These are phyloP conservation scores for Candida odintsovae DNA, from an alignment of 805 yeast genomes.

Conservation along the genomic window DNA sequence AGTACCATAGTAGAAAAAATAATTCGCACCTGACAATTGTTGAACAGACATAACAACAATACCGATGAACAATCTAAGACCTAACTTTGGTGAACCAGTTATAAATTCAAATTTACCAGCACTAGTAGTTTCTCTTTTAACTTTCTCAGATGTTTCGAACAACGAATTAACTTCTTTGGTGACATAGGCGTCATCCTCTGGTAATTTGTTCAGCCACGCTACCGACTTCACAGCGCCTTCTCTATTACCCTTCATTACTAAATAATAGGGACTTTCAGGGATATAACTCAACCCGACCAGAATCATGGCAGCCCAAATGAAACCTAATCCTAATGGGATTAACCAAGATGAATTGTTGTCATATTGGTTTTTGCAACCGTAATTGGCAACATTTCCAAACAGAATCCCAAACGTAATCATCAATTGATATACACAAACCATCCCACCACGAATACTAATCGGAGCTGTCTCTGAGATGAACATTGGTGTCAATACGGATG, in stretches of 20 bases:
- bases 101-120: constrained; percentile 47
- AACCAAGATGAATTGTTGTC: constrained; percentile 60
- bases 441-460: constrained; percentile 62
- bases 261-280: constrained; percentile 69
- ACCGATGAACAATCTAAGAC: constrained; percentile 50
- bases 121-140: constrained; percentile 41
- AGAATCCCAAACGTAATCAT: constrained; percentile 68
- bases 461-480: constrained; percentile 68
- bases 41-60: constrained; percentile 53
- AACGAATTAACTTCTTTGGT: constrained; percentile 41
- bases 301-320: constrained; percentile 32
- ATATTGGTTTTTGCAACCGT: constrained; percentile 41
- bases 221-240: constrained; percentile 52
- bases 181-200: constrained; percentile 39
- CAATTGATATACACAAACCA: constrained; percentile 65
- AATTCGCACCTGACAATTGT: constrained; percentile 60
- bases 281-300: constrained; percentile 45
- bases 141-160: constrained; percentile 43
- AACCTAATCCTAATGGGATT: constrained; percentile 52
- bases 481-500: constrained; percentile 72
- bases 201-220: constrained; percentile 45
- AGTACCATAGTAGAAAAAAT: constrained; percentile 63
- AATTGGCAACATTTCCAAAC: constrained; percentile 62
- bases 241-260: constrained; percentile 32
- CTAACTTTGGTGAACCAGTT: constrained; percentile 53